A percentile compares a stretch with the other conserved stretches of the same genome.
Evolutionary conservation across 1,284 basidiomycete species (phyloP).

Genomic region (Cryptococcus neoformans): DNA sequence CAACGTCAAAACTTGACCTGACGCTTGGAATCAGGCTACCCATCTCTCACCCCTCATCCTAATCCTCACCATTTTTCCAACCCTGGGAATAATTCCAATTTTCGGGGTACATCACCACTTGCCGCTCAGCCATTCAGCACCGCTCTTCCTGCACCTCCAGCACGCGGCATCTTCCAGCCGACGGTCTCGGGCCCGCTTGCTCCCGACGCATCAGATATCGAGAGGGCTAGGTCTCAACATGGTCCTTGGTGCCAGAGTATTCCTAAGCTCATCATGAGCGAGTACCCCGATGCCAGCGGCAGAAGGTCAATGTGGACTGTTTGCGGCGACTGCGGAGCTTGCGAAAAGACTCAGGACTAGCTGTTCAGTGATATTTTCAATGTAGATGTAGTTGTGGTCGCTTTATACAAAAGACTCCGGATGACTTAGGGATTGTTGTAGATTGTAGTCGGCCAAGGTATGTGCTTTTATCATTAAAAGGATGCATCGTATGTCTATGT

Average conservation of each 20-base stretch:
- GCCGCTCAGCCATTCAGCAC: slow-evolving; percentile 43
- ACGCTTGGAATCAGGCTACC: slow-evolving; percentile 14
- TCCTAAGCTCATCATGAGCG: slow-evolving; percentile 42
- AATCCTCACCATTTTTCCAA: slow-evolving; percentile 32
- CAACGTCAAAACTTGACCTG: neutral
- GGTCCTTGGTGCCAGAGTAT: slow-evolving; percentile 46
- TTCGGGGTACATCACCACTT: slow-evolving; percentile 19
- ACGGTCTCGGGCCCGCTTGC: slow-evolving; percentile 18
- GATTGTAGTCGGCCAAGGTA: slow-evolving; percentile 1
- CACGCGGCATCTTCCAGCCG: slow-evolving; percentile 41
- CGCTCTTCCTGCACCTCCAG: slow-evolving; percentile 30
- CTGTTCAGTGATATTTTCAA: neutral
- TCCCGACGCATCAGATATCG: slow-evolving; percentile 26
- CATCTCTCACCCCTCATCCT: slow-evolving; percentile 9
- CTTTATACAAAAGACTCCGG: slow-evolving; percentile 1
- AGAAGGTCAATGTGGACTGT: slow-evolving; percentile 43
- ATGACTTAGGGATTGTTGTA: slow-evolving; percentile 1
- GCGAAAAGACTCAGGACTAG: slow-evolving; percentile 25
- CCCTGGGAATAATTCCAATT: slow-evolving; percentile 2
- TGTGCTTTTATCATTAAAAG: too few species aligned
- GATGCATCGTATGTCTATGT: too few species aligned
- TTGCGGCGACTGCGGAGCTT: slow-evolving; percentile 45
- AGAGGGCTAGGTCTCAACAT: slow-evolving; percentile 39
- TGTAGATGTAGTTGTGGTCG: neutral
- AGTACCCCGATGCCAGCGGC: slow-evolving; percentile 45